Percentiles rank a stretch among this genome's conserved stretches.
Conservation (phyloP, 1,284 basidiomycete genomes). For the Ustilago xerochloae region DNA sequence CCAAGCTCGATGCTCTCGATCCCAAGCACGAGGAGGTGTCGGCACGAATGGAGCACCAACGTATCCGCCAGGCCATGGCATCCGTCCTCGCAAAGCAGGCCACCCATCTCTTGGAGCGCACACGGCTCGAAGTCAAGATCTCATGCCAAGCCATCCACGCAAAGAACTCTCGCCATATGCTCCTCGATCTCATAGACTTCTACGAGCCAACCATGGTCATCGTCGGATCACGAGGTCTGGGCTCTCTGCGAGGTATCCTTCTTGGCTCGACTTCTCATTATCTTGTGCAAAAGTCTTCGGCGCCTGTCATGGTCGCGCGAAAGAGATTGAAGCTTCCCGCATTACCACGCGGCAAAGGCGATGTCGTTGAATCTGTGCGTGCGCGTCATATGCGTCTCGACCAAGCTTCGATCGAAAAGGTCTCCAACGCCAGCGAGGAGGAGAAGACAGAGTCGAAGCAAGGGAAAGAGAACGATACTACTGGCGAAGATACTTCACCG, state of each 20-base stretch:
- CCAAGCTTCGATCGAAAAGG: constrained; percentile 65
- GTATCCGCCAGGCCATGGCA: constrained; percentile 90
- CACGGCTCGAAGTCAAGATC: constrained; percentile 84
- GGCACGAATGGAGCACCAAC: constrained; percentile 82
- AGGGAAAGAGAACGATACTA: constrained; percentile 5
- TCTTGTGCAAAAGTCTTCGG: constrained; percentile 89
- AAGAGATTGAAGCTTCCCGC: constrained; percentile 63
- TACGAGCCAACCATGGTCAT: constrained; percentile 92
- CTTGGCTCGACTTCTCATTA: constrained; percentile 98
- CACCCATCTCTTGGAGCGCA: constrained; percentile 87
- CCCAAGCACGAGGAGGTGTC: constrained; percentile 74
- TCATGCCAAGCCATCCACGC: constrained; percentile 91
- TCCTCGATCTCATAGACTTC: constrained; percentile 87
- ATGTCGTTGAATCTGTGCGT: constrained; percentile 63
- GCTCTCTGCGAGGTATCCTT: constrained; percentile 90
- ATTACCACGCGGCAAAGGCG: constrained; percentile 62
- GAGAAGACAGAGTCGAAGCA: constrained; percentile 6
- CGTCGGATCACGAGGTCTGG: constrained; percentile 90
- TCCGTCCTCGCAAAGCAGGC: constrained; percentile 86
- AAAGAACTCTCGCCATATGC: constrained; percentile 91
- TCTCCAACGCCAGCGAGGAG: constrained; percentile 33
- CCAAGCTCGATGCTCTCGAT: constrained; percentile 73
- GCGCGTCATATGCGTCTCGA: constrained; percentile 64
- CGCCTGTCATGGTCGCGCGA: constrained; percentile 81
- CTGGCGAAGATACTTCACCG: constrained; percentile 14